Conservation (phyloP, 768 basidiomycete genomes). For the Rhizopogon roseolus region DNA sequence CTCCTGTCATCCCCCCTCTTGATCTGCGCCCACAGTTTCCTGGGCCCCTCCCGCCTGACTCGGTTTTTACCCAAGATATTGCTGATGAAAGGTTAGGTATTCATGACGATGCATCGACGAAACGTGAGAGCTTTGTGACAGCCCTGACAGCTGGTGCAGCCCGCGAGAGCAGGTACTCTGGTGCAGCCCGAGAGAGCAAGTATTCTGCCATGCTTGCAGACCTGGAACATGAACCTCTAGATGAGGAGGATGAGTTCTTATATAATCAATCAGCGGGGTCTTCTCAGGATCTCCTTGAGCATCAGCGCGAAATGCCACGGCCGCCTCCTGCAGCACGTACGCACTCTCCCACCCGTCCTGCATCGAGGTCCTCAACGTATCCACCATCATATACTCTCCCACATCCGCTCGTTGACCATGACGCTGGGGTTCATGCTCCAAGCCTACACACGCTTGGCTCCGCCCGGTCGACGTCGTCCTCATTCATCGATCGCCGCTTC, state of each 20-base stretch:
- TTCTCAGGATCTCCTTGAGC: background rate
- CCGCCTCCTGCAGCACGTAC: conserved; percentile 7
- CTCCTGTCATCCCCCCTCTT: conserved; percentile 53
- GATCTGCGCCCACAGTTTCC: conserved; percentile 55
- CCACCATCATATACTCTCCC: conserved; percentile 22
- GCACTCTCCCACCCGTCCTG: conserved; percentile 10
- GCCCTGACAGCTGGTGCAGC: conserved; percentile 26
- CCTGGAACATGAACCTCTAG: conserved; percentile 17
- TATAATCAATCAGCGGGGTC: conserved; percentile 11
- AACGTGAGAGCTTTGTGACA: conserved; percentile 56
- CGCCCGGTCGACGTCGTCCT: conserved; percentile 37
- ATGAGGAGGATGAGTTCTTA: conserved; percentile 2
- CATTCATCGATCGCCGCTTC: conserved; percentile 50
- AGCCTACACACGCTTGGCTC: conserved; percentile 23
- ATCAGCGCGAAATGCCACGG: background rate
- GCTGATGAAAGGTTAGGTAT: conserved; percentile 18
- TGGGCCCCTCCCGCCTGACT: conserved; percentile 22
- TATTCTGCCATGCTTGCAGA: conserved; percentile 20
- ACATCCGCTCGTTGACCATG: conserved; percentile 12
- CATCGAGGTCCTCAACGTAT: conserved; percentile 13
- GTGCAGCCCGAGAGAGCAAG: conserved; percentile 19
- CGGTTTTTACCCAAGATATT: conserved; percentile 16
- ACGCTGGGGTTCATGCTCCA: conserved; percentile 13
- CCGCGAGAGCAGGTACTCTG: conserved; percentile 27
- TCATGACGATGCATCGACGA: conserved; percentile 38